Conservation (phyloP, 2,329 filamentous ascomycete species). For the Huntiella abstrusa region DNA sequence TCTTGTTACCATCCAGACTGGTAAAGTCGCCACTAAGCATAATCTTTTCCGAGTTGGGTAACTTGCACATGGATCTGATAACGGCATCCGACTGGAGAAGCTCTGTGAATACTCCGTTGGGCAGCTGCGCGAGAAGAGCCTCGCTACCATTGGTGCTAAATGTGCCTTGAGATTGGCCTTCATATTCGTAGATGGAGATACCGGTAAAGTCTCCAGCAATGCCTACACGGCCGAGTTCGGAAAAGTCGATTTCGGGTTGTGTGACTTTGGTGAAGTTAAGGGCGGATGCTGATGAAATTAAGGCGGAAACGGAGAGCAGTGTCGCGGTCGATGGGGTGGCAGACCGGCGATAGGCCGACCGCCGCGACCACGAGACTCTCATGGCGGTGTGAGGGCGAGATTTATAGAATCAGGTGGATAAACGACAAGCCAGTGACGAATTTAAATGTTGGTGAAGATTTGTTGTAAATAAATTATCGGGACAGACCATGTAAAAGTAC, state of each 20-base stretch:
- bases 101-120: constrained; percentile 64
- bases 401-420: neutral
- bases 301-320: constrained; percentile 9
- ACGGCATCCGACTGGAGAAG: constrained; percentile 63
- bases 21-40: constrained; percentile 93
- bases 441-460: neutral
- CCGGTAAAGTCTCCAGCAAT: constrained; percentile 80
- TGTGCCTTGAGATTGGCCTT: constrained; percentile 54
- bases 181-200: constrained; percentile 74
- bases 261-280: constrained; percentile 44
- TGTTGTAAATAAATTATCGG: neutral
- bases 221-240: constrained; percentile 60
- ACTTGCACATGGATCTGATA: constrained; percentile 70
- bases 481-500: neutral
- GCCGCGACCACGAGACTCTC: constrained; percentile 10
- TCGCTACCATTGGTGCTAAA: constrained; percentile 60
- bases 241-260: constrained; percentile 57
- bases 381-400: constrained; percentile 6
- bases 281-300: constrained; percentile 18
- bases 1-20: constrained; percentile 57
- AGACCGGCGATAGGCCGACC: constrained; percentile 3
- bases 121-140: constrained; percentile 61
- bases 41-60: constrained; percentile 47
- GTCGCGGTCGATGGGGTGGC: constrained; percentile 3
- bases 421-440: neutral